Conservation (phyloP, 768 basidiomycete species). For the Strobilomyces echinocephalus region DNA sequence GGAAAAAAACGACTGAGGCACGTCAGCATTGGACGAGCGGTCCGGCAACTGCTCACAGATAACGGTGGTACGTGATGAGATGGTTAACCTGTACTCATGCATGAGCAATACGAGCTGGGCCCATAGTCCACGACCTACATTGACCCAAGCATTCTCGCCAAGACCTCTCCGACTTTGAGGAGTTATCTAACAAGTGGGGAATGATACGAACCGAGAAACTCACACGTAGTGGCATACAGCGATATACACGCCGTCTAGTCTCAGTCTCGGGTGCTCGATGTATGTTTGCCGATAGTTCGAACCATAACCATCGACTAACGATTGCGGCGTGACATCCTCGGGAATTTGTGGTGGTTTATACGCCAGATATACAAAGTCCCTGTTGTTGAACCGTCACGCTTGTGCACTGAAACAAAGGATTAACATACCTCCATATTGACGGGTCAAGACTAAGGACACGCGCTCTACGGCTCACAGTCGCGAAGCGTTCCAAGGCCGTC, state of each 20-base stretch:
- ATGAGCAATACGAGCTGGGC: conserved; percentile 3
- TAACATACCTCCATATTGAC: conserved; percentile 67
- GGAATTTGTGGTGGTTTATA: conserved; percentile 77
- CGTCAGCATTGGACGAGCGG: conserved; percentile 1
- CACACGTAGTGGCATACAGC: conserved; percentile 87
- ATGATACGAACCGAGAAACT: conserved; percentile 22
- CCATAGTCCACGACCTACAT: conserved; percentile 44
- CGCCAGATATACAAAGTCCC: conserved; percentile 56
- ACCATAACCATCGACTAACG: conserved; percentile 48
- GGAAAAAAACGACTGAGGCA: conserved; percentile 74
- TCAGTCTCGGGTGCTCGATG: conserved; percentile 80
- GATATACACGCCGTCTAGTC: conserved; percentile 87
- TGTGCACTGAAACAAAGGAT: not conserved
- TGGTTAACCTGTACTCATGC: conserved; percentile 57
- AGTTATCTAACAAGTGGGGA: conserved; percentile 1
- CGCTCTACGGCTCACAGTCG: conserved; percentile 64
- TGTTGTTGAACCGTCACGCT: conserved; percentile 26
- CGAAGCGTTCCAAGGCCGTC: conserved; percentile 73
- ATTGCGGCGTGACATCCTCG: conserved; percentile 42
- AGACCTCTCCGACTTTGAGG: conserved; percentile 48
- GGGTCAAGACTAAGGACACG: conserved; percentile 66
- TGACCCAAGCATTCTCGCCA: conserved; percentile 84
- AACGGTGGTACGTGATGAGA: conserved; percentile 89
- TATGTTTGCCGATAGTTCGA: conserved; percentile 71
- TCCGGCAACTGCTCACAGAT: conserved; percentile 51